Evolutionary conservation across 495 filamentous ascomycete species (phyloP).

Genomic region (Astrocystis sublimbata): DNA sequence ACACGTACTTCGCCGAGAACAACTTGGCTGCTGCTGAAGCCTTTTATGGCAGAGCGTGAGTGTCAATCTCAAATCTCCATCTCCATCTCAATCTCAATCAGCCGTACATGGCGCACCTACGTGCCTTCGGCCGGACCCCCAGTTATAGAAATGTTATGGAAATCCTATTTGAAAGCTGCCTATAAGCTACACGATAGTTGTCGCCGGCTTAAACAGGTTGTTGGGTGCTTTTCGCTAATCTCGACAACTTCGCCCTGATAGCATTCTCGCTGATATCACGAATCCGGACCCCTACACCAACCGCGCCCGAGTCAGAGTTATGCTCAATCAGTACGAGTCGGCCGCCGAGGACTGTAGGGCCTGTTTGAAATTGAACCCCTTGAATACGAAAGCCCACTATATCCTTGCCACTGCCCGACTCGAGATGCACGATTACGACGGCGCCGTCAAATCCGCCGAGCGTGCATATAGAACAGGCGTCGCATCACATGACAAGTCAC

Average conservation of each 20-base stretch:
- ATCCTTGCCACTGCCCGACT: slow-evolving; percentile 87
- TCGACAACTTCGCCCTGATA: slow-evolving; percentile 21
- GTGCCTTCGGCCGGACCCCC: neutral
- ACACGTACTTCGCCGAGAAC: slow-evolving; percentile 62
- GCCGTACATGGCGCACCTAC: neutral
- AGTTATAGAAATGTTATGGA: neutral
- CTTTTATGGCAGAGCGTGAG: slow-evolving; percentile 83
- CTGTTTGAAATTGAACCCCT: slow-evolving; percentile 65
- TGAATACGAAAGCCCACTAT: slow-evolving; percentile 79
- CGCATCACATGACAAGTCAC: slow-evolving; percentile 56
- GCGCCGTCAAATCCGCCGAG: slow-evolving; percentile 70
- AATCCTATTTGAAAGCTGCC: neutral
- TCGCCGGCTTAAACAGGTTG: no score
- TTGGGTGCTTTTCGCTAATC: neutral
- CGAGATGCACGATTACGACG: slow-evolving; percentile 68
- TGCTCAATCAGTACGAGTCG: slow-evolving; percentile 67
- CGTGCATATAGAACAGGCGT: slow-evolving; percentile 74
- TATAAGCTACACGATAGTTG: no score
- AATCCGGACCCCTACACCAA: slow-evolving; percentile 79
- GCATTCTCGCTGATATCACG: slow-evolving; percentile 59
- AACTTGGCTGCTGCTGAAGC: slow-evolving; percentile 76
- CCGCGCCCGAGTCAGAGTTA: slow-evolving; percentile 80
- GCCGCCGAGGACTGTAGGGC: slow-evolving; percentile 77
- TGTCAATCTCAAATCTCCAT: slow-evolving; percentile 6
- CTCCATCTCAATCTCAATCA: no score